A percentile compares a stretch with the other conserved stretches of the same genome.
phyloP scores from a whole-genome alignment of 371 early-diverging fungal genomes.

The Apophysomyces trapeziformis region DNA sequence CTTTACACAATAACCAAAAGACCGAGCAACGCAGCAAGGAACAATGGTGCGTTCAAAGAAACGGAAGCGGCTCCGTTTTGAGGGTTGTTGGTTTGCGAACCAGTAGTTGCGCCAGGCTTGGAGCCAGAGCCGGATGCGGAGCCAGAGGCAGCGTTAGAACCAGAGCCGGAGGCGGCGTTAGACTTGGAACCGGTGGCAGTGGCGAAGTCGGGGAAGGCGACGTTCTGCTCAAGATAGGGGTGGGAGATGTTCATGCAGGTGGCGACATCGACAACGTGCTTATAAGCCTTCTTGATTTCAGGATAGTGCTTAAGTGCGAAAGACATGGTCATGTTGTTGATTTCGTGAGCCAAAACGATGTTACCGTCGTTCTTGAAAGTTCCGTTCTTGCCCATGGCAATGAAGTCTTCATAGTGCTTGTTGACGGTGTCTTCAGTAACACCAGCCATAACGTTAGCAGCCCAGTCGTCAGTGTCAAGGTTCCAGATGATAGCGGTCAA shows the following conservation, averaged over 20 bases:
- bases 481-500: conserved; percentile 59
- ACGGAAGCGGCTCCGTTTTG: neutral
- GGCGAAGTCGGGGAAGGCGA: conserved; percentile 44
- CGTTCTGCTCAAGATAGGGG: conserved; percentile 49
- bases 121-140: conserved; percentile 1
- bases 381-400: conserved; percentile 50
- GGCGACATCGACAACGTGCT: conserved; percentile 52
- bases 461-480: conserved; percentile 55
- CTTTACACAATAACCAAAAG: conserved; percentile 8
- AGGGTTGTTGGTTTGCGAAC: neutral
- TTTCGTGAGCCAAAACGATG: conserved; percentile 57
- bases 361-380: conserved; percentile 42
- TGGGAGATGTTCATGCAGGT: conserved; percentile 60
- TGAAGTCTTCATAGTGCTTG: conserved; percentile 42
- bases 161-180: conserved; percentile 31
- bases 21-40: conserved; percentile 10
- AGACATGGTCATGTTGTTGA: conserved; percentile 59
- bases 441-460: conserved; percentile 35
- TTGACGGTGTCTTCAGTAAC: conserved; percentile 43
- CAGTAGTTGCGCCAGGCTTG: neutral
- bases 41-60: neutral
- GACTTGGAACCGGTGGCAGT: conserved; percentile 41
- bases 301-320: conserved; percentile 51
- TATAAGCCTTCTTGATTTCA: conserved; percentile 51
- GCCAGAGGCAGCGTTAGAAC: neutral